These are phyloP conservation scores for Pterocarpus santalinus DNA, from an alignment of 306 rosid genomes.

Conservation along the genomic window DNA sequence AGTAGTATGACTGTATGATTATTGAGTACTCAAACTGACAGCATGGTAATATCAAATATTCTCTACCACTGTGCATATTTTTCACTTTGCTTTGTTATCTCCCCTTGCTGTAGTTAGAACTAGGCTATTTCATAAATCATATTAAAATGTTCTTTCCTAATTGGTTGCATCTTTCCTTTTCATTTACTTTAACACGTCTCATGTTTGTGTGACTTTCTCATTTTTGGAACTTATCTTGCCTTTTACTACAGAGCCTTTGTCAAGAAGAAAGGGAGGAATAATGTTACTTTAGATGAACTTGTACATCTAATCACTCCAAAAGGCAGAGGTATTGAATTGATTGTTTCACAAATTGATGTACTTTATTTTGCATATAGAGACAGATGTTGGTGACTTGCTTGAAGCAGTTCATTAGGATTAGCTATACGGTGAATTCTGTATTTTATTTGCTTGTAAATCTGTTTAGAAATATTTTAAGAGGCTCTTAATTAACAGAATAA, in stretches of 20 bases:
- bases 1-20: constrained; percentile 6
- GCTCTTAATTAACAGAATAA: not conserved
- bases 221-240: constrained; percentile 21
- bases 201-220: constrained; percentile 6
- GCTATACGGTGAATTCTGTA: not conserved
- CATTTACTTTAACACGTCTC: constrained; percentile 1
- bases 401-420: constrained; percentile 14
- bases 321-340: too few relatives aligned
- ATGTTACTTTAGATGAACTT: constrained; percentile 78
- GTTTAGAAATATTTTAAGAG: constrained; percentile 10
- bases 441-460: constrained; percentile 33
- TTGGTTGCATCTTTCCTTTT: constrained; percentile 3
- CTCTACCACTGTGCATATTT: not conserved
- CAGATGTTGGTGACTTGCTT: constrained; percentile 1
- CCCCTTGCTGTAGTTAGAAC: not conserved
- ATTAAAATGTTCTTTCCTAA: not conserved
- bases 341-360: too few relatives aligned
- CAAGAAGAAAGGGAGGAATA: constrained; percentile 88
- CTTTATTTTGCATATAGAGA: constrained; percentile 47
- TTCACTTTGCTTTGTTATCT: constrained; percentile 9
- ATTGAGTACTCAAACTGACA: not conserved
- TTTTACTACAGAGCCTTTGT: constrained; percentile 64
- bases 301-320: too few relatives aligned
- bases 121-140: not conserved
- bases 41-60: not conserved